Base-by-base conservation (phyloP, 768 basidiomycete species). In the Collybia nuda region DNA sequence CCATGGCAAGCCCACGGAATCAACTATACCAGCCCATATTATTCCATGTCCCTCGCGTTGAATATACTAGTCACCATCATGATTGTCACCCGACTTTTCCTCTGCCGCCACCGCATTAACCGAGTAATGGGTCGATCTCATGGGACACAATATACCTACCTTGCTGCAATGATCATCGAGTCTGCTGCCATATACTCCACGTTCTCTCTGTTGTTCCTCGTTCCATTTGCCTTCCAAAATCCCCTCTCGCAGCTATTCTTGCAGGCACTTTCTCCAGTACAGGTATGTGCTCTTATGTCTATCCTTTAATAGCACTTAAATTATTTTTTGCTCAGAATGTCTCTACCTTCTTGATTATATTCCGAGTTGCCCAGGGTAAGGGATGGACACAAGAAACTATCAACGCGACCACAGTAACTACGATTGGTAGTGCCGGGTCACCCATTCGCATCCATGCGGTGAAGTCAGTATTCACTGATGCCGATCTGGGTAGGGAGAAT, bases 31-130 rank as follows among this genome's bases (percentile, higher is more conserved):
- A 63, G 66, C 24, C 62, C 71, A 3, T 76, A 71, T 60, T 71
- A 65, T 49, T 57, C 70, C 11, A 52, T 69, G 14, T 65, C 70
- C 9, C 61, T 75, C 42, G 58, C 64, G 12, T 57, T 73, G 36
- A 76, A 74, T 64, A 55, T 73, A 40, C 42, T 71, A 47, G 59
- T 70, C 47, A 74, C 74, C 5, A 9, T 61, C 2, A 58, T 69
- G 43, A 75, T 76, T 52, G 64, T 61, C 39, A 47, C 28, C n/a
- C 70, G 70, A n/a, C 68, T 75, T 23, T 54, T 74, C 29, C 41
- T 55, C 40, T 55, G 63, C 51, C 61, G 68, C 14, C 54, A 56
- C 24, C 43, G 47, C 11, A 55, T 67, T 35, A 54, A 54, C 8
- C 29, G 42, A 19, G 39, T 50, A 2, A 48, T 71, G 18, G 65